Evolutionary conservation across 2,329 filamentous ascomycete species (phyloP), one percentile per base, ranked within the genome.

Genomic region (Ascocoryne sarcoides): DNA sequence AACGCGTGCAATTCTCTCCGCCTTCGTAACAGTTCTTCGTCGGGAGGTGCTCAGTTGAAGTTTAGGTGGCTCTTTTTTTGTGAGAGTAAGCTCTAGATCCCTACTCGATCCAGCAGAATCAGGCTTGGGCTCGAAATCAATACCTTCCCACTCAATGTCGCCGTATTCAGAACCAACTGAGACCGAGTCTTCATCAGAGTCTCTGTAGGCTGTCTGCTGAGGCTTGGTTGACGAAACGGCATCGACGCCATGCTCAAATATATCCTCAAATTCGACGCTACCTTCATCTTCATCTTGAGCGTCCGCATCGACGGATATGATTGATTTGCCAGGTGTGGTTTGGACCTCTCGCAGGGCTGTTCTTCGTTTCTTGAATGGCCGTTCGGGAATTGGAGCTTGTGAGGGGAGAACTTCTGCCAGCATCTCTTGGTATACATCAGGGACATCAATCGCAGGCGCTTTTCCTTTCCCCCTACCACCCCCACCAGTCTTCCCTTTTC

Each of bases 111-210:
- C 58, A 38, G 44, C 57, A 10, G 44, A 58, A 53, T 39, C 38
- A 35, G 29, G 56, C 45, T 40, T 46, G 12, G 55, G 47, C 4
- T 61, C 57, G n/a, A 64, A 57, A 40, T 70, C 66, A 33, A 79
- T 66, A 47, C 79, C 76, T 59, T 83, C 77, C 69, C 78, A 83
- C 34, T 79, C 76, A 44, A 74, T 62, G 38, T 79, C 75, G 38
- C 68, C 70, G 20, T 71, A 70, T 9, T 63, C 65, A 9, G 73
- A 75, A n/a, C n/a, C n/a, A n/a, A n/a, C n/a, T n/a, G n/a, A n/a
- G n/a, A n/a, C n/a, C n/a, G n/a, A n/a, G 14, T 58, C 56, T n/a
- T 73, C 73, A 44, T 75, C 74, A 10, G 70, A 70, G 21, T 72
- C 65, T 57, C 62, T 45, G 53, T 68, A 62, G 51, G 65, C 47